Base-by-base conservation (phyloP, 2,329 filamentous ascomycete genomes). In the Botrytis hyacinthi region DNA sequence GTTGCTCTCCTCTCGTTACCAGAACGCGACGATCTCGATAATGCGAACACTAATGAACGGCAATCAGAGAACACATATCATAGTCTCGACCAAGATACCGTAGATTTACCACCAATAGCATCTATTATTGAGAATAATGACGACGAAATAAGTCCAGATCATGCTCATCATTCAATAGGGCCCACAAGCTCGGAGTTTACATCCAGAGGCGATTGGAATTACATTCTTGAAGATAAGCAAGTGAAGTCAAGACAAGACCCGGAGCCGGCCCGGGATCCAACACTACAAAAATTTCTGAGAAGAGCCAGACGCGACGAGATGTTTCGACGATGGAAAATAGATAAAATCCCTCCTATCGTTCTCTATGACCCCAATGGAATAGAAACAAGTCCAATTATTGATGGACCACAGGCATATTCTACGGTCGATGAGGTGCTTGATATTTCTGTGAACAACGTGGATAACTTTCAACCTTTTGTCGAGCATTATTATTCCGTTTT, bases 11-110 rank as follows among this genome's bases (percentile, higher is more conserved):
- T 61, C 4, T 70, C 57, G 10, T 48, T 70, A 70, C 68, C 57
- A 14, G 68, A 70, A 48, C 68, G 68, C 57, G 68, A 62, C 14
- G 68, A 70, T 46, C 32, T 70, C 9, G 68, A 70, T 16, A 22
- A 62, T 70, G 68, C 32, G 14, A 32, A 37, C 8, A 37, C 57
- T 3, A 70, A 62, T 70, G 68, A 60, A 62, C 57, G 68, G n/a
- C 40, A 62, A 62, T 70, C 54, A 10, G 57, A 62, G 16, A 46
- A 70, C 29, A 61, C 68, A 9, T 40, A 54, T 42, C 35, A 54
- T 18, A 68, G 65, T 26, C 8, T 67, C 8, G 46, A 54, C n/a
- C 65, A 37, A 40, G 8, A 67, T 7, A 22, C 32, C 26, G n/a
- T 54, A 14, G 65, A 67, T 54, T 46, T 54, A 37, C 32, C 32